A percentile compares a stretch with the other conserved stretches of the same genome.
Conservation (phyloP, 495 filamentous ascomycete genomes). For the Tuber calosporum region DNA sequence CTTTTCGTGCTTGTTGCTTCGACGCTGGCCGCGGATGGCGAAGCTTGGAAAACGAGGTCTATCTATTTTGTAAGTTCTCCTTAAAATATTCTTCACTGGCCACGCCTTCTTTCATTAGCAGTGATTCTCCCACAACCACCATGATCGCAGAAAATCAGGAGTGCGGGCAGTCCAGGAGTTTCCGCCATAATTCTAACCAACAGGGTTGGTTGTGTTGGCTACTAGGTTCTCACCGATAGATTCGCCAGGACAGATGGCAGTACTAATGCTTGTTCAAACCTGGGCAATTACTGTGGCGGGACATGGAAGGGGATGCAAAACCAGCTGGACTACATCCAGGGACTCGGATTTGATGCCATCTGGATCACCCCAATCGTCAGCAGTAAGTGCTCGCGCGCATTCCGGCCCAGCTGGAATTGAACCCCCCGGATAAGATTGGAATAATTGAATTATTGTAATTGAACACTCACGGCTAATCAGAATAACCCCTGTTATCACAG, state of each 20-base stretch:
- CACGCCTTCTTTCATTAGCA: neutral
- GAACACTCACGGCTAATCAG: neutral
- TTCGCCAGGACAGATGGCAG: conserved; percentile 63
- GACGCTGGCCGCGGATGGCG: conserved; percentile 39
- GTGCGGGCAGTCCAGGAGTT: conserved; percentile 21
- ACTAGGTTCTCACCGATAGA: conserved; percentile 57
- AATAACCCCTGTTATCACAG: conserved; percentile 10
- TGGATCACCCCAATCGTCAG: conserved; percentile 74
- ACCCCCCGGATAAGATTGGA: neutral
- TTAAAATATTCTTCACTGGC: neutral
- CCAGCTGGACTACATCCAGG: conserved; percentile 63
- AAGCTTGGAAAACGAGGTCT: conserved; percentile 44
- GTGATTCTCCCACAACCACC: neutral
- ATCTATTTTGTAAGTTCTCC: conserved; percentile 35
- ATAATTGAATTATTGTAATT: neutral
- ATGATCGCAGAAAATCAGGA: conserved; percentile 3
- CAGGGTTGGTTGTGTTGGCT: conserved; percentile 1
- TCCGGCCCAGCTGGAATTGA: neutral
- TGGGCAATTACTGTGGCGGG: conserved; percentile 63
- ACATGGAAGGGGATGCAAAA: conserved; percentile 66
- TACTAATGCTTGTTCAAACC: conserved; percentile 49
- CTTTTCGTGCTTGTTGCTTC: conserved; percentile 33
- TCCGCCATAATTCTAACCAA: conserved; percentile 4
- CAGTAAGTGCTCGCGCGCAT: conserved; percentile 44
- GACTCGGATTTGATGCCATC: conserved; percentile 73